Evolutionary conservation across 805 yeast species (phyloP), one percentile per base, ranked within the genome.

Genomic region (Tetrapisispora nanseiensis): DNA sequence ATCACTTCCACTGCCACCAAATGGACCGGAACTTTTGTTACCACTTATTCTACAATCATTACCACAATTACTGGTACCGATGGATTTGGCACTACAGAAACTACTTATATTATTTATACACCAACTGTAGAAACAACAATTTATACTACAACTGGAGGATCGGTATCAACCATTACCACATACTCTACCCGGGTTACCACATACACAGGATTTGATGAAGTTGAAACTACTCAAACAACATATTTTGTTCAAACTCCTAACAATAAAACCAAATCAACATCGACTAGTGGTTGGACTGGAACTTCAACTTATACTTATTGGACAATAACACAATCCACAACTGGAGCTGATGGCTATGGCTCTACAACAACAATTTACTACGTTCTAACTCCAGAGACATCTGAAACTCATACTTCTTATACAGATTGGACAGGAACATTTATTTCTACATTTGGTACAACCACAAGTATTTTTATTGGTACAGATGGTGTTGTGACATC

Each of bases 31-130:
- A 10, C 31, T 6, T 22, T 18, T 13, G 32, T 20, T 2, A 36
- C 24, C 22, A 38, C 41, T 16, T 30, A 23, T 16, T 16, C 30
- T 9, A 35, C 45, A n/a, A 16, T 39, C 8, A 26, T 33, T 7
- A 35, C 34, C 5, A 37, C 40, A 27, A 20, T 6, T 2, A 38
- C 29, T 22, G 47, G 45, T 21, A 30, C 39, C 13, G 43, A 40
- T 27, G 43, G 46, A 6, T 28, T 23, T 13, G 30, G 20, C 15
- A 39, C 42, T n/a, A 39, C 37, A 11, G 42, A 39, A 39, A 39
- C 42, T 19, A 39, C 33, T 12, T 39, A 33, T 20, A 19, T 33
- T 19, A 20, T 39, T 3, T 19, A 32, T 22, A 39, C 42, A 5
- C 42, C 42, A 19, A 36, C 30, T 15, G 34, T 18, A 11, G 34